Base-by-base conservation (phyloP, 371 early-diverging fungal species). In the Chytridium lagenaria region DNA sequence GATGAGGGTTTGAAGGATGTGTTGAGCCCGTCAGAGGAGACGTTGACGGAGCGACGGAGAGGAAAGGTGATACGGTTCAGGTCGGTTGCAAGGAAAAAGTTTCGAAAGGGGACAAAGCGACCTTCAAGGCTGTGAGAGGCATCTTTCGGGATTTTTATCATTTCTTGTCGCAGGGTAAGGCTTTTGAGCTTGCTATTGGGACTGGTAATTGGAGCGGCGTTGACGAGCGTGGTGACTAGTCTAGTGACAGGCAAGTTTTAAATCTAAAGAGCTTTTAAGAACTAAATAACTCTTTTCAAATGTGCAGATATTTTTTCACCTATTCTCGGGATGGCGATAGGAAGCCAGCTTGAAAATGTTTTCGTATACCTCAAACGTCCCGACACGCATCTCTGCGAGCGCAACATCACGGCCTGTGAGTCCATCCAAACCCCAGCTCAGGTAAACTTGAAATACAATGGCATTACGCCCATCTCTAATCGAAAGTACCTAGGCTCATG, bases 181-280 rank as follows among this genome's bases (percentile, higher is more conserved):
- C 67, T n/a, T 15, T 71, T 16, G 68, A 76, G 10, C 59, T 70
- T 23, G 75, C 75, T 1, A 70, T 75, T 39, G n/a, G 75, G 75
- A 10, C 39, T 76, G 59, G 66, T 76, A n/a, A 67, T 76, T 52
- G 76, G 76, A 63, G 71, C 76, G 28, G 71, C 76, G 0, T 68
- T 75, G 38, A 75, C 70, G 2, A 66, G 39, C 19, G 75, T 75
- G 7, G 70, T 75, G n/a, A 38, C 55, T 26, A 69, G 69, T 69
- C 38, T 75, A 38, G 75, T 75, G 22, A 70, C 22, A 31, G 75
- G 49, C 28, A 44, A 2, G 16, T 2, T n/a, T n/a, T n/a, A n/a
- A n/a, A n/a, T n/a, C n/a, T n/a, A n/a, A n/a, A n/a, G n/a, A n/a
- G n/a, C n/a, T n/a, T n/a, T n/a, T n/a, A n/a, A n/a, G n/a, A n/a